phyloP scores from a whole-genome alignment of 306 rosid genomes.

The Pyrus pyrifolia region DNA sequence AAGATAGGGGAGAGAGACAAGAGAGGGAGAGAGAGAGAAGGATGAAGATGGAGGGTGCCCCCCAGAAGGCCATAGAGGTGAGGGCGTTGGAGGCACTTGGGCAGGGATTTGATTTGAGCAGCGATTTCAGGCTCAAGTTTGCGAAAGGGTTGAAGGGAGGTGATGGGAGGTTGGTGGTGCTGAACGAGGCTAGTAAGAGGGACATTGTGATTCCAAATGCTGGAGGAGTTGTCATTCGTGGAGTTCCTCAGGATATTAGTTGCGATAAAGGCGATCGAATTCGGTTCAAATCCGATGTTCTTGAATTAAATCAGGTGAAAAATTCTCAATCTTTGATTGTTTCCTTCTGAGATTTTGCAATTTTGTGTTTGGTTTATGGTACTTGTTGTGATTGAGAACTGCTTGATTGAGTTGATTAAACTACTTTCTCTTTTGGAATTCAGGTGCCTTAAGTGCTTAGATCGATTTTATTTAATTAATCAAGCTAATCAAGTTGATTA shows the following conservation, averaged over 20 bases:
- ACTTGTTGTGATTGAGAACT: not conserved
- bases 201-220: conserved; percentile 75
- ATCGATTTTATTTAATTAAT: not conserved
- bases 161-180: conserved; percentile 56
- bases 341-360: not conserved
- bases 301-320: conserved; percentile 76
- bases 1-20: not conserved
- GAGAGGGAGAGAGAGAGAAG: not conserved
- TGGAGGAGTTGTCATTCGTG: conserved; percentile 41
- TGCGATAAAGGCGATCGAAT: conserved; percentile 95
- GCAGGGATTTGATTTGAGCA: conserved; percentile 80
- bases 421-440: not conserved
- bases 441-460: not conserved
- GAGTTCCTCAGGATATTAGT: conserved; percentile 74
- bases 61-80: conserved; percentile 36
- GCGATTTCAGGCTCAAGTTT: conserved; percentile 75
- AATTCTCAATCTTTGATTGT: not conserved
- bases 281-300: conserved; percentile 86
- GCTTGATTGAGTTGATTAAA: not conserved
- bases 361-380: not conserved
- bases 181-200: conserved; percentile 54
- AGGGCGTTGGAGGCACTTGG: conserved; percentile 77
- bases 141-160: conserved; percentile 47
- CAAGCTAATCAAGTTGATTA: not conserved
- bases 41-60: conserved; percentile 28